phyloP scores from a whole-genome alignment of 768 basidiomycete species.

The Psilocybe sp. region DNA sequence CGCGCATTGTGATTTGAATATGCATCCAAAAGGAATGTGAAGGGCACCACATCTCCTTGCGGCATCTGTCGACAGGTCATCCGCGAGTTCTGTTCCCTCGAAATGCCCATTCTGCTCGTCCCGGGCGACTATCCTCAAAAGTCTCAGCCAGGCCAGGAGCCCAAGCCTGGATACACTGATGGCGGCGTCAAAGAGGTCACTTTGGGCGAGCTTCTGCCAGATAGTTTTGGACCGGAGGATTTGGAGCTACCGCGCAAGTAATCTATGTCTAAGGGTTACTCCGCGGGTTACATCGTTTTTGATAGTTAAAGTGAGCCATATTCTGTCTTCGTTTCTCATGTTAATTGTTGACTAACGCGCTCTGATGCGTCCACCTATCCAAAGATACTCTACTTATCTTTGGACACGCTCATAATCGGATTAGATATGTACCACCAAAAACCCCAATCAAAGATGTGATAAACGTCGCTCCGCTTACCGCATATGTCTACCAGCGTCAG shows the following conservation, averaged over 20 bases:
- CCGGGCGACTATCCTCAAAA: slow-evolving; percentile 57
- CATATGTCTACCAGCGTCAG: no score
- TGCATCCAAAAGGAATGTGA: slow-evolving; percentile 57
- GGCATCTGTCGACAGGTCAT: slow-evolving; percentile 92
- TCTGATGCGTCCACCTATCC: no score
- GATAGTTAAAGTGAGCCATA: not conserved
- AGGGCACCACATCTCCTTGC: slow-evolving; percentile 74
- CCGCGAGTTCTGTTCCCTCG: slow-evolving; percentile 76
- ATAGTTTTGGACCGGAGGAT: slow-evolving; percentile 90
- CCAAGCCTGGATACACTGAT: slow-evolving; percentile 39
- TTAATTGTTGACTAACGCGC: no score
- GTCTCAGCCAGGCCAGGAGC: slow-evolving; percentile 27
- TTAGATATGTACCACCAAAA: no score
- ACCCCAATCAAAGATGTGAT: no score
- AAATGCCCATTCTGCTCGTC: slow-evolving; percentile 72
- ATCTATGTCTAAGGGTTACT: not conserved
- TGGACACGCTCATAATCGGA: no score
- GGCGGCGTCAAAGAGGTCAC: slow-evolving; percentile 63
- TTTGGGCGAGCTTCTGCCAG: slow-evolving; percentile 71
- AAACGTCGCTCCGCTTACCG: no score
- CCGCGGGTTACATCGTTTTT: not conserved
- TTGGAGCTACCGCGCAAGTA: slow-evolving; percentile 44
- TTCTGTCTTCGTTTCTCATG: not conserved
- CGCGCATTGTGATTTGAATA: no score
- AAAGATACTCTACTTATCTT: no score